Percentiles rank a stretch among this genome's conserved stretches.
phyloP scores from a whole-genome alignment of 495 filamentous ascomycete genomes.

The Tricharina praecox region DNA sequence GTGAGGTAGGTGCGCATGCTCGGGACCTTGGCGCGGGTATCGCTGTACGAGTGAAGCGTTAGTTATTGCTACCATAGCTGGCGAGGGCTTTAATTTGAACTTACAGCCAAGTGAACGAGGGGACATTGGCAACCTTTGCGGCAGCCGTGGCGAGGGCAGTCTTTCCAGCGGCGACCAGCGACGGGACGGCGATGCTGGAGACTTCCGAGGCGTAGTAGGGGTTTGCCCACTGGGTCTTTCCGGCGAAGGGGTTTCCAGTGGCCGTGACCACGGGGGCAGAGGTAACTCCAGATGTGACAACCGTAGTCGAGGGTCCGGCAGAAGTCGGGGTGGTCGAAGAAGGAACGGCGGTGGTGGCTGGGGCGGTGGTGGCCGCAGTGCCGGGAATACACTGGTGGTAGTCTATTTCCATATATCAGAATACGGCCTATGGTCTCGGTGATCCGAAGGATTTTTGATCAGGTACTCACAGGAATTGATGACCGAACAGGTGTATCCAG shows the following conservation, averaged over 20 bases:
- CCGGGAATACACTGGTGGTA: constrained; percentile 11
- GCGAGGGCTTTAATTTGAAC: constrained; percentile 25
- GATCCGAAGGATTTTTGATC: not conserved
- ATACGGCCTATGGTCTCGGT: not conserved
- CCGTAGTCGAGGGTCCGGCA: constrained; percentile 9
- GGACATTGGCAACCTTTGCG: constrained; percentile 42
- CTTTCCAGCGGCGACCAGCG: constrained; percentile 34
- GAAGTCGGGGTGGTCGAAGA: not conserved
- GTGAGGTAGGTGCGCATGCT: constrained; percentile 32
- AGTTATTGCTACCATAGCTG: not conserved
- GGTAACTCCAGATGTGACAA: constrained; percentile 1
- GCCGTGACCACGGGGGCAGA: constrained; percentile 17
- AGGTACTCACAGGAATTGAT: constrained; percentile 20
- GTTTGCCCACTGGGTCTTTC: constrained; percentile 36
- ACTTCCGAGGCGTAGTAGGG: constrained; percentile 41
- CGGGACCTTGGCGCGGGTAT: constrained; percentile 34
- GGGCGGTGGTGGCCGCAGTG: not conserved
- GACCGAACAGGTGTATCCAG: constrained; percentile 14
- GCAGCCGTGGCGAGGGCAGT: constrained; percentile 25
- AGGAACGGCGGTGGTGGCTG: not conserved
- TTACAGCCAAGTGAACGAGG: constrained; percentile 56
- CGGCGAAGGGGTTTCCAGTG: constrained; percentile 35
- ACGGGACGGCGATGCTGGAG: constrained; percentile 33
- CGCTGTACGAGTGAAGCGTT: constrained; percentile 8
- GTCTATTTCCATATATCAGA: constrained; percentile 9